Base-by-base conservation (phyloP, 2,329 filamentous ascomycete species). In the Ophiostoma sp. region DNA sequence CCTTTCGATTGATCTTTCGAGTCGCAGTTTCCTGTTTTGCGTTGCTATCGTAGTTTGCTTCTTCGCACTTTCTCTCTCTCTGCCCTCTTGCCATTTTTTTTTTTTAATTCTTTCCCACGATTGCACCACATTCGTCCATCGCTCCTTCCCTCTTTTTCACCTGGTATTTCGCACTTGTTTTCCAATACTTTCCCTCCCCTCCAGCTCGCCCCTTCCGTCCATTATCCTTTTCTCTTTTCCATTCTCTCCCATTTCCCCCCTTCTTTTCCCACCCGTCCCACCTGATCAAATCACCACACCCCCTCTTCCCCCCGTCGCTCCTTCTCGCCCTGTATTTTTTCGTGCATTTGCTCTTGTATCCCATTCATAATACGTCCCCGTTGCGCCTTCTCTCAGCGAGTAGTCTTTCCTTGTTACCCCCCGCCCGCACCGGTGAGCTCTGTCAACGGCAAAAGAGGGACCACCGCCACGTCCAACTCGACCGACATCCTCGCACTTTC, bases 401-500 rank as follows among this genome's bases (percentile, higher is more conserved):
- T 48, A 36, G 42, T 42, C 59, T 33, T 63, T 61, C 64, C 52
- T 57, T 70, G 59, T 45, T 7, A n/a, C 42, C 68, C 48, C 72
- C 72, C 72, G 69, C 59, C 72, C 72, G 69, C 59, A 73, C 72
- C 72, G 72, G 72, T 73, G 72, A 73, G 72, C 69, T 36, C 45
- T 22, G 48, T 36, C 31, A 55, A 50, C 66, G 55, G 52, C 59
- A 52, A 72, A 64, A 50, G 59, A 72, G 70, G 59, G 45, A 59
- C 68, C 68, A 45, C 70, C 28, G 69, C 55, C 69, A 59, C 69
- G 57, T 50, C 45, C 70, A 64, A 71, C 70, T 33, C 45, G 59
- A 28, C 70, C 19, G n/a, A 7, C 63, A 52, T 71, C 36, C 68
- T 73, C 52, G 39, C 39, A 45, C 48, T 31, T 17, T 15, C 36